Base-by-base conservation (phyloP, 202 grass and related monocot species). In the Eragrostis tef region DNA sequence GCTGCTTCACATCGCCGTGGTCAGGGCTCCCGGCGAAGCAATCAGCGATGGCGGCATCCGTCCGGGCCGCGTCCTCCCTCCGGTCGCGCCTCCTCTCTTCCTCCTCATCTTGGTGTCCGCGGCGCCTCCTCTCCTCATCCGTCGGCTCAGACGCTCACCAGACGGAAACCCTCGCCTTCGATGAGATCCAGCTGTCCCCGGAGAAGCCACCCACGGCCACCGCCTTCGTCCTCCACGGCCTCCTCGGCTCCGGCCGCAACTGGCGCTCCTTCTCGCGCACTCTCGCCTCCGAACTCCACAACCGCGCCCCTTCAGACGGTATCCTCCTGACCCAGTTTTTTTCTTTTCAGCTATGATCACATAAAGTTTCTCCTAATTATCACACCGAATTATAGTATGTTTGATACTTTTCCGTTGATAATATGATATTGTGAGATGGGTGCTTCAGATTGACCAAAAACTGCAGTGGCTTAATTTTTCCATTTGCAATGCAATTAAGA, bases 191-290 rank as follows among this genome's bases (percentile, higher is more conserved):
- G 77, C 67, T 82, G 69, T 90, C 96, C 53, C 84, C 90, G 2
- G 84, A 84, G 63, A 89, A 88, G 77, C 74, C 77, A 19, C 75
- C 80, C 58, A 83, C 88, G 70, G 84, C 88, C 80, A 93, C 96
- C 13, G 92, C 90, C 39, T 95, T 98, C 73, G 85, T 98, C 80
- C 87, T 95, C 27, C 96, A 98, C 36, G 90, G 90, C 42, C 96
- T 98, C 50, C 96, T 98, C 65, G 90, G 96, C 51, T 95, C 96
- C 19, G 87, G 92, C 6, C 93, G 92, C 42, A 98, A 98, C 82
- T 98, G 96, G 92, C 82, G 87, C 60, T 87, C 86, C 77, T 98
- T 98, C 83, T 88, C 92, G 62, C 88, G 96, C 46, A 12, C 46
- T 36, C 92, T 98, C 77, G 96, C 87, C 6, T 91, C 88, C 19